A percentile compares a stretch with the other conserved stretches of the same genome.
phyloP scores from a whole-genome alignment of 441 rosid species.

The Pelargonium citronellum region DNA sequence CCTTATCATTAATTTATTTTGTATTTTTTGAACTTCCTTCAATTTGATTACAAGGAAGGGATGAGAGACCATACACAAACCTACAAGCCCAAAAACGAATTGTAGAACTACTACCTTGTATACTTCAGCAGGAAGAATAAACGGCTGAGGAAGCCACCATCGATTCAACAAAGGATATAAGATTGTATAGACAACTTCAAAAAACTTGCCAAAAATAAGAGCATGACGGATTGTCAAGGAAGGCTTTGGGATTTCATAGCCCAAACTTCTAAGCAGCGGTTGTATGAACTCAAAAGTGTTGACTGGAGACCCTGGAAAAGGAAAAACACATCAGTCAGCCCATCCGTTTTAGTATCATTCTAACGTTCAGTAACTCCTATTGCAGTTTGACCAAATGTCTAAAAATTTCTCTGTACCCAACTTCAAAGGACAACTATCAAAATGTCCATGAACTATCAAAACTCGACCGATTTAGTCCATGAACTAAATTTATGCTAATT shows the following conservation, averaged over 20 bases:
- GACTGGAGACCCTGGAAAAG: conserved; percentile 62
- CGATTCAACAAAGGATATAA: conserved; percentile 71
- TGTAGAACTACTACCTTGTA: conserved; percentile 53
- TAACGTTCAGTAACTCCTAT: not conserved
- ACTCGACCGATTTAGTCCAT: no score
- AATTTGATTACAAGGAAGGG: no score
- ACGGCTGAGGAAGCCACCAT: conserved; percentile 85
- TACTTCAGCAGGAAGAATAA: conserved; percentile 87
- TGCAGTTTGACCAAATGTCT: not conserved
- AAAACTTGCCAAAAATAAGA: conserved; percentile 50
- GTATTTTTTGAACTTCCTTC: no score
- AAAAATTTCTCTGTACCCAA: not conserved
- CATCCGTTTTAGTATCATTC: no score
- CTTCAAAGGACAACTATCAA: not conserved
- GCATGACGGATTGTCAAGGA: conserved; percentile 52
- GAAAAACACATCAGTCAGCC: not conserved
- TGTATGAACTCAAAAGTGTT: conserved; percentile 77
- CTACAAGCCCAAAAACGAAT: not conserved
- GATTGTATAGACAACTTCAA: conserved; percentile 49
- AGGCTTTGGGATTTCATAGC: conserved; percentile 55
- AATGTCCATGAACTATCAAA: no score
- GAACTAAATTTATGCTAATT: no score
- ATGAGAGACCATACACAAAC: not conserved
- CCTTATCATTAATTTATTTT: not conserved
- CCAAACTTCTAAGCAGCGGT: conserved; percentile 63